Evolutionary conservation across 305 asterid genomes (phyloP), one percentile per base, ranked within the genome.

Genomic region (Fraxinus paxiana): DNA sequence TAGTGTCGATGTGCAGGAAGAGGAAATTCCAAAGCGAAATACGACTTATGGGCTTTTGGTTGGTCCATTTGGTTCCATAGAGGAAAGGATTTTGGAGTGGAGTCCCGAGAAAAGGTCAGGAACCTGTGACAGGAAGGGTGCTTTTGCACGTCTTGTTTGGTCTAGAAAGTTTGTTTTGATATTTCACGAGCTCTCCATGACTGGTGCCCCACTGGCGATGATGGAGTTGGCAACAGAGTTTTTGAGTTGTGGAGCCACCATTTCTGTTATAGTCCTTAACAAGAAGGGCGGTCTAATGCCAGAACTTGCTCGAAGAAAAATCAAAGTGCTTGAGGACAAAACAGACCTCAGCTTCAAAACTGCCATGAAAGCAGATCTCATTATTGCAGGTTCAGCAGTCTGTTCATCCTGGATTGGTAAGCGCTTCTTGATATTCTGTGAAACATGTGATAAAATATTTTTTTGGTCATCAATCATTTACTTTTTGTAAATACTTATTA

Each of bases 161-260:
- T 96, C 99, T 17, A 90, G 99, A 81, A 96, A 93, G 79, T 94
- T 96, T 82, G 98, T 96, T 63, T 84, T 96, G 84, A 90, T 96
- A 73, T 91, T 96, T 82, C 99, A 96, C 81, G 99, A 96, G 90
- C 86, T 96, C 79, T 92, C 98, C 13, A 92, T 94, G 97, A 96
- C 99, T 71, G 99, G 99, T 43, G 98, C 99, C 79, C 98, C 99
- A 34, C 97, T 96, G 73, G 98, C 98, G 30, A 96, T 96, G 99
- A 82, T 96, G 96, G 99, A 96, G 85, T 87, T 96, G 84, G 99
- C 98, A 5, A 90, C 99, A 0, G 99, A 96, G 74, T 93, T 96
- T 79, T 87, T 96, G 79, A 96, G 99, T 91, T 96, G 99, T 84
- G 99, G 99, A 80, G 98, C 99, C 73, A 91, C 97, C 2, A 92